Conservation (phyloP, 106 monocot genomes). For the Posidonia australis region DNA sequence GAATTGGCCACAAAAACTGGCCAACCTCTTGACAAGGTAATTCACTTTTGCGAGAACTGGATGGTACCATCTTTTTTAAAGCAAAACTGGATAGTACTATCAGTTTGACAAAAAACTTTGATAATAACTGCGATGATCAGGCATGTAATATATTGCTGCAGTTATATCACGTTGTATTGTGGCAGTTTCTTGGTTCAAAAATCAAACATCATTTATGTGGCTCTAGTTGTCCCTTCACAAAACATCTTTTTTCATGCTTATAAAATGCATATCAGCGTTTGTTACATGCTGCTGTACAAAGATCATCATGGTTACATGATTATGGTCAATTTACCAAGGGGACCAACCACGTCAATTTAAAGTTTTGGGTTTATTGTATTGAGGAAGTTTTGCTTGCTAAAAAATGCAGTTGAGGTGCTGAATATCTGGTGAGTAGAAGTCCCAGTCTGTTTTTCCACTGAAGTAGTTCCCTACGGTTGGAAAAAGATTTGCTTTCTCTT, state of each 20-base stretch:
- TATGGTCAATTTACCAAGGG: neutral
- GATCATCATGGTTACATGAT: neutral
- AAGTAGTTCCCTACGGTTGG: no score
- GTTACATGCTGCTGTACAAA: neutral
- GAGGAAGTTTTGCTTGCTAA: neutral
- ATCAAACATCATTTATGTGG: neutral
- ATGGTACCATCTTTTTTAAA: neutral
- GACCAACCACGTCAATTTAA: neutral
- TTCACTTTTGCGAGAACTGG: neutral
- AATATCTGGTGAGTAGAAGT: no score
- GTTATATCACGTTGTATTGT: no score
- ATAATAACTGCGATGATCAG: neutral
- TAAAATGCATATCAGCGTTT: no score
- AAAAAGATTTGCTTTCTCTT: no score
- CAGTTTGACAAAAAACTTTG: no score
- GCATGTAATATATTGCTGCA: no score
- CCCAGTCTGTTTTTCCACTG: no score
- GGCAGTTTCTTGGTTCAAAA: neutral
- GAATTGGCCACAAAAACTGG: constrained; percentile 78
- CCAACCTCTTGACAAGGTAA: constrained; percentile 78
- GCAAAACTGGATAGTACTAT: no score
- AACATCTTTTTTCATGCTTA: neutral
- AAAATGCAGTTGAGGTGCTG: no score
- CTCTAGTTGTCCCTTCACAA: no score
- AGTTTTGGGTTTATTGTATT: neutral